Evolutionary conservation across 2,329 filamentous ascomycete species (phyloP), one percentile per base, ranked within the genome.

Genomic region (Aureobasidium vineae): DNA sequence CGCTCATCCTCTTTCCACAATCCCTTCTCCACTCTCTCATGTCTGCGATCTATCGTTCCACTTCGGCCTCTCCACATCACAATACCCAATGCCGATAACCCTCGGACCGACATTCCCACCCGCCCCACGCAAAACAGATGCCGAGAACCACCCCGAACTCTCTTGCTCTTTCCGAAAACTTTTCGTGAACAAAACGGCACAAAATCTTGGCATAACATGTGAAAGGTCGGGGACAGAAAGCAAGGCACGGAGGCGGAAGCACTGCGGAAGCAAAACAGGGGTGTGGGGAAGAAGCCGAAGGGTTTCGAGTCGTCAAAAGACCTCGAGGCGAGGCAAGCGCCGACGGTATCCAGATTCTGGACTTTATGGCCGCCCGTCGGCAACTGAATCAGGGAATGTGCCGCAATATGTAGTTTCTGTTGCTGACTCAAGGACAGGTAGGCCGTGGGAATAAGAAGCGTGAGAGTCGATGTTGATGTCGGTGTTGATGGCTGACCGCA

Each of bases 181-280:
- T 54, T 13, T 54, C 50, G 50, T 54, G n/a, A 21, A 38, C 28
- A 36, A 36, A 54, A 15, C 31, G 28, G 43, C 31, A 21, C 19
- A 36, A 54, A 36, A 8, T 11, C 50, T 54, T 54, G 50, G 50
- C 50, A 54, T 33, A 11, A 13, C 50, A 54, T 54, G 50, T 54
- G 50, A 54, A 54, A 23, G 11, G 3, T 15, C 5, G 21, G 21
- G 43, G 21, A 26, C 13, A 15, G 41, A 10, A 21, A 10, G n/a
- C n/a, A 21, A 45, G 11, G 21, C 21, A 11, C 21, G n/a, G 41
- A 11, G 41, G n/a, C 40, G 40, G 40, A 41, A 19, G 13, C 15
- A 43, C 6, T 21, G n/a, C 8, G 41, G 5, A 16, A 47, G 43
- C 21, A 47, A 6, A 23, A 13, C 10, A 21, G 43, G 43, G n/a